These are phyloP conservation scores for Pseudohyphozyma bogoriensis DNA, from an alignment of 768 basidiomycete genomes.

Conservation along the genomic window DNA sequence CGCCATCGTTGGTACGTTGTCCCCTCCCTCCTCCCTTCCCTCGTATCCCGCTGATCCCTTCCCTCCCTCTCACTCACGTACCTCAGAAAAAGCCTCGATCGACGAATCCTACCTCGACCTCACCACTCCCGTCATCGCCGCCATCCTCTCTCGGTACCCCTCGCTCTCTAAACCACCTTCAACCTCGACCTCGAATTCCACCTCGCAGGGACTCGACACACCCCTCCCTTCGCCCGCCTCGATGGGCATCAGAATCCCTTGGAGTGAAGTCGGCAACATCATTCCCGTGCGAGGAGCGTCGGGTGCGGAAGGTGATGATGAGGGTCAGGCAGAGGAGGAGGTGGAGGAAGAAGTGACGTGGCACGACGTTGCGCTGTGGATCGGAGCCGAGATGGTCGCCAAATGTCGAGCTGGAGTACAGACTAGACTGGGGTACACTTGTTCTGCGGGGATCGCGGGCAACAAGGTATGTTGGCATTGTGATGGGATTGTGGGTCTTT, in stretches of 20 bases:
- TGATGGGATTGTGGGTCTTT: too few relatives aligned
- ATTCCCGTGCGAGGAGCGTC: slow-evolving; percentile 48
- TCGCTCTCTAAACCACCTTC: slow-evolving; percentile 58
- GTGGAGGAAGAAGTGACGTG: slow-evolving; percentile 47
- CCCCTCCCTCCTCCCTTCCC: too few relatives aligned
- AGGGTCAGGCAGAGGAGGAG: slow-evolving; percentile 23
- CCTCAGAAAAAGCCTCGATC: slow-evolving; percentile 85
- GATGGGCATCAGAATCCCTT: slow-evolving; percentile 41
- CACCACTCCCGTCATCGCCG: slow-evolving; percentile 64
- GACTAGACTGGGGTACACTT: slow-evolving; percentile 70
- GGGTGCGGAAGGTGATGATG: slow-evolving; percentile 20
- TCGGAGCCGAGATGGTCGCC: slow-evolving; percentile 79
- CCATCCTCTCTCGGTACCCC: slow-evolving; percentile 63
- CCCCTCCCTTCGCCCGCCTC: slow-evolving; percentile 62
- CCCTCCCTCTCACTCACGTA: not conserved
- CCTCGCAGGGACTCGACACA: slow-evolving; percentile 52
- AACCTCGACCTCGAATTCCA: not conserved
- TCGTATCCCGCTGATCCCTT: not conserved
- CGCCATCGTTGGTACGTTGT: slow-evolving; percentile 38
- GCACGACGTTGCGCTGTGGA: slow-evolving; percentile 84
- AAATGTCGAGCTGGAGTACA: slow-evolving; percentile 59
- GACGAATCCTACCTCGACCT: slow-evolving; percentile 96
- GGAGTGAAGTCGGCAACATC: slow-evolving; percentile 53
- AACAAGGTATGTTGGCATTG: slow-evolving; percentile 28
- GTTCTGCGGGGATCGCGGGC: slow-evolving; percentile 28